These are phyloP conservation scores for Aspergillus novoparasiticus DNA, from an alignment of 2,329 filamentous ascomycete genomes.

Conservation along the genomic window DNA sequence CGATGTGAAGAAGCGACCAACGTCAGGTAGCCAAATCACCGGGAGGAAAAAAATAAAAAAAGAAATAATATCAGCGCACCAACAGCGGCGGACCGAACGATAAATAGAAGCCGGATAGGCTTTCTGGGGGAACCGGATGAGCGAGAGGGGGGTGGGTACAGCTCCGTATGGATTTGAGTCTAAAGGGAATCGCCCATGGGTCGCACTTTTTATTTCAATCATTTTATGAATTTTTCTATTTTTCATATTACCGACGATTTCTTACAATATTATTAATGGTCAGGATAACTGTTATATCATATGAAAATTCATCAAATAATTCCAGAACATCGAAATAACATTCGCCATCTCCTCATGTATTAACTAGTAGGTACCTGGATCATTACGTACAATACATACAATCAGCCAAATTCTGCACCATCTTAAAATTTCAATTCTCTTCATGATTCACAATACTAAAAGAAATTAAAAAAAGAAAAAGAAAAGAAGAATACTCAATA, in stretches of 20 bases:
- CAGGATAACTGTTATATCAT: neutral
- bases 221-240: constrained; percentile 3
- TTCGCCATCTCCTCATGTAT: no score
- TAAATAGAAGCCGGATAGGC: constrained; percentile 25
- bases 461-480: neutral
- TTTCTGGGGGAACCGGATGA: constrained; percentile 18
- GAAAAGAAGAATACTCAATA: neutral
- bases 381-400: neutral
- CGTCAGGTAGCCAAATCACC: neutral
- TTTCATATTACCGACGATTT: neutral
- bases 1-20: neutral
- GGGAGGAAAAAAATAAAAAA: neutral
- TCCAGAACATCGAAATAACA: neutral
- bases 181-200: constrained; percentile 15
- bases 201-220: neutral
- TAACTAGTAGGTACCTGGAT: neutral
- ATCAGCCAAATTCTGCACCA: neutral
- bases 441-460: neutral
- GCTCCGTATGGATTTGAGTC: neutral
- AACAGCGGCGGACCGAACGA: constrained; percentile 11
- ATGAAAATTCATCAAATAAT: neutral
- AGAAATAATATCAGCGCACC: neutral
- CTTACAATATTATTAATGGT: neutral
- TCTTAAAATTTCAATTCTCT: neutral
- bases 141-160: constrained; percentile 19